Conservation (phyloP, 116 monocot species). For the Cymodocea nodosa region DNA sequence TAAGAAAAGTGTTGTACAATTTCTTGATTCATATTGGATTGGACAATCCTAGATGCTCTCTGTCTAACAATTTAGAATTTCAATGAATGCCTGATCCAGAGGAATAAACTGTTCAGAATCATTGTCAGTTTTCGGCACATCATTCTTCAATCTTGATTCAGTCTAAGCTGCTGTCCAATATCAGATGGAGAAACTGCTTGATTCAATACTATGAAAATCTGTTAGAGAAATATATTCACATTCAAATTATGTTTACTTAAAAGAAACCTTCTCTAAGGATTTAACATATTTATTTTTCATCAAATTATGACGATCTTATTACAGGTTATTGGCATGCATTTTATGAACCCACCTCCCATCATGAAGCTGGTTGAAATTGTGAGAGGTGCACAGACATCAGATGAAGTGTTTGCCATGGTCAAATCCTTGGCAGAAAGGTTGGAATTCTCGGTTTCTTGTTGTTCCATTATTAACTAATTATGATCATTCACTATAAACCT, state of each 20-base stretch:
- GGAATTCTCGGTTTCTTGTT: neutral
- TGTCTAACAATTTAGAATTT: too few species aligned
- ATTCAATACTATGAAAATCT: too few species aligned
- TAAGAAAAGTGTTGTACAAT: too few species aligned
- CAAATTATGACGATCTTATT: neutral
- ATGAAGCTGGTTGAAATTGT: conserved; percentile 95
- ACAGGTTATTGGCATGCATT: conserved; percentile 98
- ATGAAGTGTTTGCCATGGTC: conserved; percentile 45
- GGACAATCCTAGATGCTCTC: too few species aligned
- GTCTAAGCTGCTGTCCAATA: neutral
- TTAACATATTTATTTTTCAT: neutral
- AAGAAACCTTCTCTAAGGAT: neutral
- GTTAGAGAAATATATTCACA: neutral
- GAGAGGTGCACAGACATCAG: conserved; percentile 84
- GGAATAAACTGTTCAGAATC: too few species aligned
- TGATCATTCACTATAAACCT: neutral
- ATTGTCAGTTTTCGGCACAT: neutral
- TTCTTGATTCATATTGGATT: too few species aligned
- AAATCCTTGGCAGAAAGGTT: conserved; percentile 89
- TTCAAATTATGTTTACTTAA: neutral
- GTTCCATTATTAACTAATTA: neutral
- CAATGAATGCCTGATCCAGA: too few species aligned
- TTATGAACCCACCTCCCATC: conserved; percentile 96
- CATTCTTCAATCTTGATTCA: neutral
- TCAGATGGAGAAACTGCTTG: neutral